Percentiles rank a stretch among this genome's conserved stretches.
Evolutionary conservation across 148 eudicot genomes (phyloP).

Genomic region (Tetragonia tetragonoides): DNA sequence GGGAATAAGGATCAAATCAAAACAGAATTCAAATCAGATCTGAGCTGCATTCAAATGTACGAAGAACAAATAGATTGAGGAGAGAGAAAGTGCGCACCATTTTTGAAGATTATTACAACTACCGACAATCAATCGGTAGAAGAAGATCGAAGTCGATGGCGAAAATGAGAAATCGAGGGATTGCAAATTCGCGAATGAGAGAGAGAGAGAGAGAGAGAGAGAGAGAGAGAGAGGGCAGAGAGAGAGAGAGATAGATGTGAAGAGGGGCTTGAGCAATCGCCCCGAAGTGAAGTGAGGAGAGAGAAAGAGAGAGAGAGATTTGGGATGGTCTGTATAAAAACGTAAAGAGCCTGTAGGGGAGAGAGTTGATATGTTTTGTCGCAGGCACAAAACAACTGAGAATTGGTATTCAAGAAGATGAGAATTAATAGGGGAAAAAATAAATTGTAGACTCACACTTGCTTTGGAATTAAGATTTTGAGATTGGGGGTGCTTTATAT

Average conservation of each 20-base stretch:
- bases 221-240: too few relatives aligned
- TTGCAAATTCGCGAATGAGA: not conserved
- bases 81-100: slow-evolving; percentile 37
- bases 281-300: slow-evolving; percentile 26
- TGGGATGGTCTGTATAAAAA: not conserved
- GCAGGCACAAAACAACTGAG: too few relatives aligned
- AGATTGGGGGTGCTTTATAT: too few relatives aligned
- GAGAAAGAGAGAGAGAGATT: not conserved
- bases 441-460: too few relatives aligned
- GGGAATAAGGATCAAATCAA: slow-evolving; percentile 20
- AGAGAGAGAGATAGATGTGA: slow-evolving; percentile 18
- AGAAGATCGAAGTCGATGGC: not conserved
- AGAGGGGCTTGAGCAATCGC: slow-evolving; percentile 20
- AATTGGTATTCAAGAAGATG: too few relatives aligned
- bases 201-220: slow-evolving; percentile 2
- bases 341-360: not conserved
- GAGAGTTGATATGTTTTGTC: not conserved
- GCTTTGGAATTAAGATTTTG: too few relatives aligned
- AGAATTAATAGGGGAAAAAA: too few relatives aligned
- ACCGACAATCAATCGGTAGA: slow-evolving; percentile 4
- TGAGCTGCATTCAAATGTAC: slow-evolving; percentile 5
- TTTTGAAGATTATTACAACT: slow-evolving; percentile 17
- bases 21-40: slow-evolving; percentile 34
- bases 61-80: not conserved
- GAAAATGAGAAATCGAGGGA: not conserved